Conservation (phyloP, 176 grass and related monocot genomes). For the Hsuehochloa calcarea region DNA sequence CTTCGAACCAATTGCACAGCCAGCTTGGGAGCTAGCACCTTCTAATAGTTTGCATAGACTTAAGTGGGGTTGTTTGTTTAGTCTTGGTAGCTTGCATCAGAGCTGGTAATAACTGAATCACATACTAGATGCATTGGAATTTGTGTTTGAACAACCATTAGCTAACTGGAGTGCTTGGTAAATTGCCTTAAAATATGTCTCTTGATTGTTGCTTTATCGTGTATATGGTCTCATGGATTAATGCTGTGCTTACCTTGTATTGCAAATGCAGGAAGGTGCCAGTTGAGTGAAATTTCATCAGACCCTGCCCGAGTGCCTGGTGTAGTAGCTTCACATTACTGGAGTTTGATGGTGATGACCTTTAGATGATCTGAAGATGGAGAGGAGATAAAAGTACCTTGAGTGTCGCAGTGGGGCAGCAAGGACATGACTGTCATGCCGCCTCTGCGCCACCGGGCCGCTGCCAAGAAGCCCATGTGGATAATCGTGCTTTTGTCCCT, state of each 20-base stretch:
- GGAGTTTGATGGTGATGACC: conserved; percentile 22
- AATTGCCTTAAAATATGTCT: background rate
- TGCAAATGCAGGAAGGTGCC: conserved; percentile 26
- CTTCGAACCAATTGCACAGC: background rate
- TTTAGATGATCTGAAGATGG: conserved; percentile 31
- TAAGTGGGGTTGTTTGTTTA: background rate
- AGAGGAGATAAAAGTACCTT: conserved; percentile 45
- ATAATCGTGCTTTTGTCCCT: conserved; percentile 82
- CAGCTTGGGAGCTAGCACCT: background rate
- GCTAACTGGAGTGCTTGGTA: background rate
- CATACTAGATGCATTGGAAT: background rate
- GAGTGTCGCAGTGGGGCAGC: conserved; percentile 37
- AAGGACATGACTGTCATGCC: conserved; percentile 68
- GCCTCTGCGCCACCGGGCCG: conserved; percentile 43
- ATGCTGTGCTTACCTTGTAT: conserved; percentile 11
- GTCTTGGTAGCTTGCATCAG: background rate
- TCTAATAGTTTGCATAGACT: background rate
- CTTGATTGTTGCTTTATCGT: background rate
- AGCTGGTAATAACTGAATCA: conserved; percentile 10
- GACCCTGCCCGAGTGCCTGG: background rate
- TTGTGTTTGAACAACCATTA: conserved; percentile 1
- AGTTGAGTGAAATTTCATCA: background rate
- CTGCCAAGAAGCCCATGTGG: conserved; percentile 78
- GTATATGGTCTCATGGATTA: background rate
- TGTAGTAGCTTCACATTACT: background rate